Evolutionary conservation across 257 asterid genomes (phyloP), one percentile per base, ranked within the genome.

Genomic region (Oldenlandia corymbosa): DNA sequence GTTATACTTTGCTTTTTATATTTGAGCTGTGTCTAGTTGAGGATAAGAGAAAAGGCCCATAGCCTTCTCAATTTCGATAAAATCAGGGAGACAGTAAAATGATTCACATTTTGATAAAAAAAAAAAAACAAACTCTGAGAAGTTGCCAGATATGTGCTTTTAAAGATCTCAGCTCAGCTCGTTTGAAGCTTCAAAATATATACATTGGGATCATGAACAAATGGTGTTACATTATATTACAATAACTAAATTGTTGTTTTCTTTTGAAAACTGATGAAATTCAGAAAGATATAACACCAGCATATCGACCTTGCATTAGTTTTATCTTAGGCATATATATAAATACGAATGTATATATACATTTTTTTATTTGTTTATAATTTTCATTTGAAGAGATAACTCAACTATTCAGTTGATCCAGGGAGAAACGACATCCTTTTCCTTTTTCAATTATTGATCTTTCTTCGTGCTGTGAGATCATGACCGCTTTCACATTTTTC

Each of bases 401-500:
- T n/a, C n/a, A 43, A 43, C 48, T 12, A 16, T 43, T 16, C n/a
- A 12, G 16, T 43, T 43, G 48, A 43, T 16, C 13, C 13, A 43
- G 16, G 48, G 48, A n/a, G 13, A 43, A n/a, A 43, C 3, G 11
- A 39, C 11, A 10, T 31, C 4, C 21, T 21, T 23, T 21, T 58
- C 20, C 41, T 23, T 4, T 32, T 11, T 8, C 31, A 17, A 27
- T 24, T 28, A 11, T 60, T 26, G 7, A 60, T 56, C 20, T 13
- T 66, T 42, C 26, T n/a, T 23, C 54, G 47, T 43, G 34, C 23
- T 36, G 13, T 52, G 42, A 41, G 17, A 42, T 43, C 34, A 30
- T 23, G 32, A 52, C 34, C 46, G 43, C 34, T 32, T 36, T 55
- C 36, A n/a, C 43, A 59, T 24, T 66, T 67, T 77, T 26, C 17